A percentile compares a stretch with the other conserved stretches of the same genome.
phyloP scores from a whole-genome alignment of 2,329 filamentous ascomycete species.

The Colletotrichum tanaceti region DNA sequence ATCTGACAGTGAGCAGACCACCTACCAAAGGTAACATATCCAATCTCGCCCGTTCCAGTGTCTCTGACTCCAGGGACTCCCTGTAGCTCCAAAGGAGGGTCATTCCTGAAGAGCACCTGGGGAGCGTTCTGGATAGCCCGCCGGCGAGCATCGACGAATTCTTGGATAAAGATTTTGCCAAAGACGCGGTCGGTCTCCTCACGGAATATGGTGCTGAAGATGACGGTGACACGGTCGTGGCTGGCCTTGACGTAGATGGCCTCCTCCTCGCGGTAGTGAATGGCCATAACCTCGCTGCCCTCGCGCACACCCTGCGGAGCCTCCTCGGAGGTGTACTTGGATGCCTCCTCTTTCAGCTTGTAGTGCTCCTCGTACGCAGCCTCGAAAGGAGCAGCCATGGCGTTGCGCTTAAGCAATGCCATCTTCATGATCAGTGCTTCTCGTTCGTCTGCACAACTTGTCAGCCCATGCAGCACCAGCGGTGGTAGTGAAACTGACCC shows the following conservation, averaged over 20 bases:
- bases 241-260: conserved; percentile 99
- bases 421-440: conserved; percentile 90
- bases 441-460: conserved; percentile 71
- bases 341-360: conserved; percentile 85
- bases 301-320: conserved; percentile 91
- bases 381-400: conserved; percentile 98
- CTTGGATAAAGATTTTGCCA: conserved; percentile 97
- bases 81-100: conserved; percentile 91
- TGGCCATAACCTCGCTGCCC: conserved; percentile 92
- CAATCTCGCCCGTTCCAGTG: conserved; percentile 84
- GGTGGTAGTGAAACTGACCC: conserved; percentile 58
- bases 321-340: conserved; percentile 92
- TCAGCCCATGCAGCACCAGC: conserved; percentile 12
- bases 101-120: conserved; percentile 95
- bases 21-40: conserved; percentile 97
- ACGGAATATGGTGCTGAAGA: conserved; percentile 97
- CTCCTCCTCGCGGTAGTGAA: conserved; percentile 98
- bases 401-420: conserved; percentile 94
- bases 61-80: conserved; percentile 84
- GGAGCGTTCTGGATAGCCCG: conserved; percentile 98
- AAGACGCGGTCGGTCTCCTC: conserved; percentile 98
- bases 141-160: conserved; percentile 96
- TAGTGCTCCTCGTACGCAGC: conserved; percentile 95
- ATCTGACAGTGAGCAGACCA: neutral
- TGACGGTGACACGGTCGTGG: conserved; percentile 96